Evolutionary conservation across 1,139 yeast species (phyloP), one percentile per base, ranked within the genome.

Genomic region (Debaryomyces sp.): DNA sequence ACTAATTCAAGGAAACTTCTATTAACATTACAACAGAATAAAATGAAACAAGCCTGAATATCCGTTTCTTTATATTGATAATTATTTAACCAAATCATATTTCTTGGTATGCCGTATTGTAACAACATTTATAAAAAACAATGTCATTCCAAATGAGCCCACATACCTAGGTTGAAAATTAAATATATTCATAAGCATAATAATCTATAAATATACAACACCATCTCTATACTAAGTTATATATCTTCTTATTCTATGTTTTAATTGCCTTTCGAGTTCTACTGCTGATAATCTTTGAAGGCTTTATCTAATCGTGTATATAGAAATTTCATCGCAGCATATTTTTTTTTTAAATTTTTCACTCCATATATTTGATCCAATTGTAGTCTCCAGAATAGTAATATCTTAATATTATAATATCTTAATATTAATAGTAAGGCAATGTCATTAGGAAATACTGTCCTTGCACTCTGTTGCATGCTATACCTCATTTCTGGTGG

Each of bases 401-500:
- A 38, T 21, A 27, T 39, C 12, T 21, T 15, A 2, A 39, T 10
- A 26, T 15, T n/a, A n/a, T n/a, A n/a, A 26, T 18, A 3, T 18
- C n/a, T n/a, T 18, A 18, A 18, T 18, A 18, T 18, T 18, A 18
- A 18, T 3, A 39, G 18, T 10, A 26, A 15, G 4, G 17, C 7
- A 13, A 41, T 41, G 43, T 29, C 43, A 17, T 18, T 29, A 21
- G 61, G 58, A 17, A 38, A 50, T 10, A 45, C 46, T 27, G 50
- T 65, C 29, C 56, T 56, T 50, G 52, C 53, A 9, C 49, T 53
- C 33, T 64, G 70, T 49, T 51, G 61, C 32, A 53, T 49, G 1
- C 32, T 64, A 6, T 63, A 65, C 49, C 51, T 54, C 36, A 38
- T 58, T 13, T 56, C 66, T 2, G 70, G 70, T 10, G 70, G 70